A percentile compares a stretch with the other conserved stretches of the same genome.
Evolutionary conservation across 2,329 filamentous ascomycete genomes (phyloP).

Genomic region (Colletotrichum tofieldiae): DNA sequence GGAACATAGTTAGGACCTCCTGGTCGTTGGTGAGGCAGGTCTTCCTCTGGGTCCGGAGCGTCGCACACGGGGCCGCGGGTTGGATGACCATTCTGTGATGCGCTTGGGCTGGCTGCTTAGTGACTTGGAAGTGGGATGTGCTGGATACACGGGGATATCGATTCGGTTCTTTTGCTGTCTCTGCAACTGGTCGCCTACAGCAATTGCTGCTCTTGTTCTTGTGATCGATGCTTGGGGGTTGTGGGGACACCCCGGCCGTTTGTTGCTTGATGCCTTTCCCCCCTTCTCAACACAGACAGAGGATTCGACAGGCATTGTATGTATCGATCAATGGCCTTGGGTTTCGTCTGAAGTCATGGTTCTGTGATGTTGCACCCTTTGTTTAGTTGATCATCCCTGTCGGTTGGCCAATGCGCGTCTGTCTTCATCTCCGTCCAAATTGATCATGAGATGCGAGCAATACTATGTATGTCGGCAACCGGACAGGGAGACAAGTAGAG

Average conservation of each 20-base stretch:
- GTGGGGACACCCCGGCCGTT: background rate
- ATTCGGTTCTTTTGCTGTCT: conserved; percentile 9
- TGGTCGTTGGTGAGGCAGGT: background rate
- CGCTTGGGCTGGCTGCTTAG: background rate
- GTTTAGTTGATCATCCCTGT: conserved; percentile 5
- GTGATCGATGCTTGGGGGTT: background rate
- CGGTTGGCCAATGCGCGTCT: conserved; percentile 19
- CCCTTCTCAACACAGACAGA: background rate
- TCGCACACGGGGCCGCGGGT: conserved; percentile 15
- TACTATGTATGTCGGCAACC: background rate
- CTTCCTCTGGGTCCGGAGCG: conserved; percentile 7
- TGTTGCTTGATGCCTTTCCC: background rate
- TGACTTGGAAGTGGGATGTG: conserved; percentile 15
- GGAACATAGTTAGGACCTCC: conserved; percentile 6
- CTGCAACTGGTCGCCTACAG: background rate
- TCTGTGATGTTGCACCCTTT: conserved; percentile 9
- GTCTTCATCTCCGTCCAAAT: conserved; percentile 23
- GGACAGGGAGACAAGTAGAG: background rate
- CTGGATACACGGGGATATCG: conserved; percentile 19
- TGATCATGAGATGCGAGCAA: conserved; percentile 1
- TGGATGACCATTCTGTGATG: conserved; percentile 28
- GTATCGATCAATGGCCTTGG: background rate
- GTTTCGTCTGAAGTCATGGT: conserved; percentile 33
- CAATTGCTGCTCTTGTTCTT: background rate
- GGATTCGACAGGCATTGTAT: background rate